A percentile compares a stretch with the other conserved stretches of the same genome.
Evolutionary conservation across 2,329 filamentous ascomycete species (phyloP).

Genomic region (Monilinia aucupariae): DNA sequence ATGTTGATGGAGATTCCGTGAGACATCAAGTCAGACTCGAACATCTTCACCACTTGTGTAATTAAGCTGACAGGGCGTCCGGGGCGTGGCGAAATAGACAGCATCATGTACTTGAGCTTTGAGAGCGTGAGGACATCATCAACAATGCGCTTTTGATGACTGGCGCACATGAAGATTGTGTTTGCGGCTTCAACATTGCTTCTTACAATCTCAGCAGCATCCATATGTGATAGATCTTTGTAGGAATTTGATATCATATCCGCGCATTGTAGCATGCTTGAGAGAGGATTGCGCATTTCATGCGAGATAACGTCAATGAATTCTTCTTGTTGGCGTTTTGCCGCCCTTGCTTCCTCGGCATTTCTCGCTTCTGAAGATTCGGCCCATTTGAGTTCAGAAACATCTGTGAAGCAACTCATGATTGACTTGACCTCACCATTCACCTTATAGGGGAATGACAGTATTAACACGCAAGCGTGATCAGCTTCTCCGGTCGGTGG

Average conservation of each 20-base stretch:
- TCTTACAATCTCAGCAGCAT: constrained; percentile 43
- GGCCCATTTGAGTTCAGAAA: constrained; percentile 32
- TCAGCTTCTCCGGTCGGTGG: constrained; percentile 30
- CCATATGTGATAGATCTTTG: constrained; percentile 30
- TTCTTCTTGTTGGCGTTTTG: constrained; percentile 67
- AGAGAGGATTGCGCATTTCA: constrained; percentile 68
- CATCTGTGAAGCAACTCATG: constrained; percentile 31
- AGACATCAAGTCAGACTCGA: constrained; percentile 66
- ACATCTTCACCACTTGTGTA: constrained; percentile 67
- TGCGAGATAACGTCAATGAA: constrained; percentile 74
- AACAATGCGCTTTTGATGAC: constrained; percentile 76
- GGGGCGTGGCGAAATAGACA: constrained; percentile 66
- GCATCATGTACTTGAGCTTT: constrained; percentile 69
- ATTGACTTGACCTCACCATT: constrained; percentile 27
- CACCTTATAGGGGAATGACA: constrained; percentile 26
- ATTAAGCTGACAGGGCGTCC: constrained; percentile 59
- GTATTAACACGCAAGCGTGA: constrained; percentile 24
- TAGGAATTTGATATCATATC: constrained; percentile 58
- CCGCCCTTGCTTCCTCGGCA: constrained; percentile 49
- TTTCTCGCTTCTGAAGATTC: constrained; percentile 39
- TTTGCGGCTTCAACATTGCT: constrained; percentile 67
- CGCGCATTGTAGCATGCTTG: constrained; percentile 69
- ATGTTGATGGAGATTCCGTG: constrained; percentile 63
- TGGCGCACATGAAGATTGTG: constrained; percentile 70
- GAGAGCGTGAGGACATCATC: constrained; percentile 69